phyloP scores from a whole-genome alignment of 306 rosid species.

The Sesbania bispinosa region DNA sequence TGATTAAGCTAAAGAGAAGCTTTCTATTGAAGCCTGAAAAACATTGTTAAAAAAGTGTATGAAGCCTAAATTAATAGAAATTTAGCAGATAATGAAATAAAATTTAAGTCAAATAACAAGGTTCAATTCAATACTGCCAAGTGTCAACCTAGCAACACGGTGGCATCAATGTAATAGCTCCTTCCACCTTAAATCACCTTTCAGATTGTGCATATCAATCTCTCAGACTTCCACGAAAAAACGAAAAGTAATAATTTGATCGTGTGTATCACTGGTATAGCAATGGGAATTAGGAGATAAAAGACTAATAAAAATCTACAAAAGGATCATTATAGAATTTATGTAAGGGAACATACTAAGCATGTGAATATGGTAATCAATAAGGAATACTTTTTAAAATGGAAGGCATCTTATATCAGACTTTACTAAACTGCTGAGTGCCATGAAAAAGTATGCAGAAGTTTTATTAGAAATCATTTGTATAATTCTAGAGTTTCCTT shows the following conservation, averaged over 20 bases:
- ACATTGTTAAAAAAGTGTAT: too few relatives aligned
- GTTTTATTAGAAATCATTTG: slow-evolving; percentile 44
- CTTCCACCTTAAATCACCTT: too few relatives aligned
- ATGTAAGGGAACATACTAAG: not conserved
- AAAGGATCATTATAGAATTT: not conserved
- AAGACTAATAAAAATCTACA: not conserved
- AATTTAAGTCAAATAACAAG: too few relatives aligned
- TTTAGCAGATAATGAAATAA: too few relatives aligned
- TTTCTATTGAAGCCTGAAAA: too few relatives aligned
- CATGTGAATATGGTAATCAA: not conserved
- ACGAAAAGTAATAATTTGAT: slow-evolving; percentile 3
- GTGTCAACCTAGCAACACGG: too few relatives aligned
- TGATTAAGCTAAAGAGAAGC: too few relatives aligned
- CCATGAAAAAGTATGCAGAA: slow-evolving; percentile 38
- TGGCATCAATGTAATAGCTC: too few relatives aligned
- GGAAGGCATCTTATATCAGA: slow-evolving; percentile 24
- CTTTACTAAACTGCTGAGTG: slow-evolving; percentile 23
- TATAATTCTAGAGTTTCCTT: slow-evolving; percentile 47
- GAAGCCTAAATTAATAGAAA: too few relatives aligned
- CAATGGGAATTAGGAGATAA: not conserved
- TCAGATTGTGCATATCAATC: too few relatives aligned
- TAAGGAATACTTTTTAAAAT: not conserved
- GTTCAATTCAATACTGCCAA: too few relatives aligned
- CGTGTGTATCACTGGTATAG: not conserved
- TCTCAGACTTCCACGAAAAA: too few relatives aligned